phyloP scores from a whole-genome alignment of 176 grass and related monocot species.

The Musa troglodytarum region DNA sequence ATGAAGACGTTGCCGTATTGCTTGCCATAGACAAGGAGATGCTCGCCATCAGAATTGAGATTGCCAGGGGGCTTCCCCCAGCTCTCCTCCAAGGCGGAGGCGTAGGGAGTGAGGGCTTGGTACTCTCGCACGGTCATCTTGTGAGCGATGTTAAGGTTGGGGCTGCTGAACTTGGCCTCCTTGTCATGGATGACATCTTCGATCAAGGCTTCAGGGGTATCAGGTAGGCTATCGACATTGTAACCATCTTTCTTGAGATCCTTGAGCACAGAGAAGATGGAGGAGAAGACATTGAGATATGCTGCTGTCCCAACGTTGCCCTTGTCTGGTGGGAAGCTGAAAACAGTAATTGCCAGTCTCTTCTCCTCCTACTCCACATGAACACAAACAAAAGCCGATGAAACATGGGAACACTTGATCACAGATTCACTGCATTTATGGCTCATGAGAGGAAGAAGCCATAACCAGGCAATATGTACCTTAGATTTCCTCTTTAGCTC shows the following conservation, averaged over 20 bases:
- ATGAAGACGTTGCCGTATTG: conserved; percentile 97
- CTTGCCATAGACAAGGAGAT: conserved; percentile 91
- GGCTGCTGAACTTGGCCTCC: conserved; percentile 97
- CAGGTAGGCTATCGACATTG: conserved; percentile 80
- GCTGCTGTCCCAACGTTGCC: conserved; percentile 90
- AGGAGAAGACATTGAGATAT: conserved; percentile 87
- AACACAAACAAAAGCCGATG: neutral
- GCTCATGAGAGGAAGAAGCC: neutral
- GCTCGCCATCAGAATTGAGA: conserved; percentile 90
- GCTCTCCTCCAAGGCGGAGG: conserved; percentile 79
- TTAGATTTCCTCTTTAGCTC: conserved; percentile 90
- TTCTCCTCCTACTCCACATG: conserved; percentile 47
- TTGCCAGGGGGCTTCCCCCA: conserved; percentile 92
- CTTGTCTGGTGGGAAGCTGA: conserved; percentile 99
- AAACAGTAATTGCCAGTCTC: conserved; percentile 84
- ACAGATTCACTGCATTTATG: neutral
- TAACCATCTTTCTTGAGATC: conserved; percentile 75
- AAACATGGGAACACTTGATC: neutral
- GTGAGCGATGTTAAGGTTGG: conserved; percentile 88
- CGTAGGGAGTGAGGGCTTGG: conserved; percentile 71
- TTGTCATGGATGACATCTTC: conserved; percentile 98
- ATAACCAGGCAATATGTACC: conserved; percentile 22
- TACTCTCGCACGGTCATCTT: conserved; percentile 85
- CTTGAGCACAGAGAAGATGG: conserved; percentile 72
- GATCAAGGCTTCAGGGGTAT: conserved; percentile 60